phyloP scores from a whole-genome alignment of 2,329 filamentous ascomycete genomes.

The Periconia digitata region DNA sequence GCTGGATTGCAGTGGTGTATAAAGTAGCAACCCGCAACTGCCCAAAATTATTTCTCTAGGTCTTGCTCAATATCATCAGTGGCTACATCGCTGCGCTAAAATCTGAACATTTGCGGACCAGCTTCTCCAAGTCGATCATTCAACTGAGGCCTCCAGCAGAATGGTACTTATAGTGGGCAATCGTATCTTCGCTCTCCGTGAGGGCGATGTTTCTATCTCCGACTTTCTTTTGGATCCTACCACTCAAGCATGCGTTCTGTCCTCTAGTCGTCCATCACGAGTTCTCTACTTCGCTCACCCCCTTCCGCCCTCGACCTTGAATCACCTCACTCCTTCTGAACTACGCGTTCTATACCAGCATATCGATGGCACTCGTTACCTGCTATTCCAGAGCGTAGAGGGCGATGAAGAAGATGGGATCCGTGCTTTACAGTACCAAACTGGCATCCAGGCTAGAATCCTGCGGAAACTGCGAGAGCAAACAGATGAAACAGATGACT shows the following conservation, averaged over 20 bases:
- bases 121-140: too few species aligned
- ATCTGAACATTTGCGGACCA: too few species aligned
- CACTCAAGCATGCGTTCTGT: constrained; percentile 3
- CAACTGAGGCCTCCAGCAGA: too few species aligned
- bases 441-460: not conserved
- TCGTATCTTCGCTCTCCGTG: constrained; percentile 8
- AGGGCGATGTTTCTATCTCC: not conserved
- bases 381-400: not conserved
- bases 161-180: not conserved
- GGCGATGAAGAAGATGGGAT: not conserved
- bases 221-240: constrained; percentile 3
- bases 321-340: not conserved
- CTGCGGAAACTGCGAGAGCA: not conserved
- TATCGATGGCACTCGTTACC: not conserved
- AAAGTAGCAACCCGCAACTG: too few species aligned
- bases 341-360: not conserved
- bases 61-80: too few species aligned
- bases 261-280: constrained; percentile 3
- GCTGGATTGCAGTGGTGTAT: too few species aligned
- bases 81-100: too few species aligned
- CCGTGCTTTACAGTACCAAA: not conserved
- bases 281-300: constrained; percentile 4
- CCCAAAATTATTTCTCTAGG: too few species aligned
- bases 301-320: not conserved
- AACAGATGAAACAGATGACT: too few species aligned